Evolutionary conservation across 2,329 filamentous ascomycete species (phyloP).

Genomic region (Sclerotinia subarctica): DNA sequence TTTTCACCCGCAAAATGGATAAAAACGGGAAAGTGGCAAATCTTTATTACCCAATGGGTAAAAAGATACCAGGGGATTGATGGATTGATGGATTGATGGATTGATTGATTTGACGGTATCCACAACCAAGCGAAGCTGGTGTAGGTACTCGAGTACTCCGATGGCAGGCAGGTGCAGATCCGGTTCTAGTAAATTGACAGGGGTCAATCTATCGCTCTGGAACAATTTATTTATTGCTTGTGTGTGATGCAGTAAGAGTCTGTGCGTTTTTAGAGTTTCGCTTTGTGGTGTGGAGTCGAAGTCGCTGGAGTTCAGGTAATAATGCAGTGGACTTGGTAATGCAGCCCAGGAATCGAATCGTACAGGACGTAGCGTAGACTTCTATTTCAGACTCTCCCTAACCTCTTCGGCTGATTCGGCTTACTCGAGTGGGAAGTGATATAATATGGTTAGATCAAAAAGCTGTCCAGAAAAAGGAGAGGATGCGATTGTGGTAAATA

Average conservation of each 20-base stretch:
- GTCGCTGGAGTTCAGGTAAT: too few species aligned
- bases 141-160: background rate
- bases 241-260: background rate
- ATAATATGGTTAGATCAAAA: background rate
- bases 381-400: background rate
- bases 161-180: too few species aligned
- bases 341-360: too few species aligned
- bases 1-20: conserved; percentile 10
- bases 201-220: conserved; percentile 1
- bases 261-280: conserved; percentile 13
- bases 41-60: background rate
- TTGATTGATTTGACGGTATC: too few species aligned
- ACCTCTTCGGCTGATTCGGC: background rate
- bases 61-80: too few species aligned
- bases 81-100: too few species aligned
- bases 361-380: background rate
- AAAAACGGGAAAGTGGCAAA: conserved; percentile 16
- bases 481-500: background rate
- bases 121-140: too few species aligned
- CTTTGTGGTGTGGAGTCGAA: background rate
- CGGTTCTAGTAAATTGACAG: background rate
- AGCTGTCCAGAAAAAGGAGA: background rate
- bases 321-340: background rate
- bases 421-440: background rate
- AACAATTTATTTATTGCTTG: background rate